Conservation (phyloP, 495 filamentous ascomycete genomes). For the Ascodesmis nigricans region DNA sequence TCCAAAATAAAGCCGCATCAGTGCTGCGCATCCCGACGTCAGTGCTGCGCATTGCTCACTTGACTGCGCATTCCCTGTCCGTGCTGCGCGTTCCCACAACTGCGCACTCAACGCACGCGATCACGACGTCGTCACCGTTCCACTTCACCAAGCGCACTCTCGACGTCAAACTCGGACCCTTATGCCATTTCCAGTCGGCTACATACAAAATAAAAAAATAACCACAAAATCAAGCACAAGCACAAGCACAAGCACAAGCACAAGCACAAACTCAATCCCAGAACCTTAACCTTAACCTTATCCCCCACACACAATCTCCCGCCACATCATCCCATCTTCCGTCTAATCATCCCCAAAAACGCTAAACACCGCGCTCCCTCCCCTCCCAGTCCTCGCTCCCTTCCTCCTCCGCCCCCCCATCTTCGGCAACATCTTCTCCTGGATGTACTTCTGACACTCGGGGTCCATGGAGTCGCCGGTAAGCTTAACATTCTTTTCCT, state of each 20-base stretch:
- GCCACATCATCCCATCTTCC: not conserved
- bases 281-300: not conserved
- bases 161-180: not conserved
- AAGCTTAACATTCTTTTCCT: conserved; percentile 13
- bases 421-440: conserved; percentile 20
- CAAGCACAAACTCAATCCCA: no score
- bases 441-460: conserved; percentile 18
- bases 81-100: no score
- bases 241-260: no score
- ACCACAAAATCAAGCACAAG: not conserved
- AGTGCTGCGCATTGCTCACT: no score
- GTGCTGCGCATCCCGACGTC: no score
- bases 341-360: conserved; percentile 16
- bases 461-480: conserved; percentile 14
- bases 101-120: no score
- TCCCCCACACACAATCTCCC: not conserved
- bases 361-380: conserved; percentile 8
- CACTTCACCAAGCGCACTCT: not conserved
- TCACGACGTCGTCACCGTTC: not conserved
- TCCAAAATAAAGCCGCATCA: no score
- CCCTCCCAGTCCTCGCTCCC: conserved; percentile 1
- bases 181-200: not conserved
- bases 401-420: conserved; percentile 9
- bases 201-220: not conserved
- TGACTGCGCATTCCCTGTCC: no score